These are phyloP conservation scores for Yueomyces sinensis DNA, from an alignment of 805 yeast species.

Conservation along the genomic window DNA sequence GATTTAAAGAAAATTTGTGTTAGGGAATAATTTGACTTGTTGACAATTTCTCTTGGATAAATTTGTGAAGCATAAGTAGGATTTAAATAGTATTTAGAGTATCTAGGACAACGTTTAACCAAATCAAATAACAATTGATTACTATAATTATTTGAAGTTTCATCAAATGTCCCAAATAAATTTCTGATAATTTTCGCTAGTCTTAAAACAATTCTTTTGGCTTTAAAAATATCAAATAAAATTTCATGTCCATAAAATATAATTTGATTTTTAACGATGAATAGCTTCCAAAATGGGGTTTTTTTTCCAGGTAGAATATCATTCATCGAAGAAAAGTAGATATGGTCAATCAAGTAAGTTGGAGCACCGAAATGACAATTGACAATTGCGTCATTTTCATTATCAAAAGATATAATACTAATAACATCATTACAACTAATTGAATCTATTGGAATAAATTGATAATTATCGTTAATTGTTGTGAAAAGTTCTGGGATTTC, in stretches of 20 bases:
- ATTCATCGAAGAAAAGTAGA: constrained; percentile 6
- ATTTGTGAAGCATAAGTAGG: not conserved
- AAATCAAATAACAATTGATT: not conserved
- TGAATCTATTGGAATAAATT: constrained; percentile 10
- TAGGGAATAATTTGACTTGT: constrained; percentile 18
- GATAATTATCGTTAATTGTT: constrained; percentile 13
- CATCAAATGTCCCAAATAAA: no score
- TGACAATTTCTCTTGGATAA: not conserved
- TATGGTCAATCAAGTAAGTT: constrained; percentile 16
- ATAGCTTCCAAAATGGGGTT: constrained; percentile 18
- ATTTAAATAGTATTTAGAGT: not conserved
- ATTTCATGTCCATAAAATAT: constrained; percentile 21
- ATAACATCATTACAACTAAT: constrained; percentile 14
- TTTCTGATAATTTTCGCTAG: constrained; percentile 18
- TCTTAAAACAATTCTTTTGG: no score
- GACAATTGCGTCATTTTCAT: constrained; percentile 14
- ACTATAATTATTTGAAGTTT: no score
- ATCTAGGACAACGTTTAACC: not conserved
- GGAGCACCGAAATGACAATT: constrained; percentile 19
- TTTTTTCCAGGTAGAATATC: constrained; percentile 5
- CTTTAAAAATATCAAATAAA: constrained; percentile 20
- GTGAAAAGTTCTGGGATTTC: constrained; percentile 14
- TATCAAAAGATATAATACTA: constrained; percentile 13
- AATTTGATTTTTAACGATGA: constrained; percentile 13
- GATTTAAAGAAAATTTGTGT: constrained; percentile 18